A percentile compares a stretch with the other conserved stretches of the same genome.
Conservation (phyloP, 2,329 filamentous ascomycete species). For the Microsporum audouinii region DNA sequence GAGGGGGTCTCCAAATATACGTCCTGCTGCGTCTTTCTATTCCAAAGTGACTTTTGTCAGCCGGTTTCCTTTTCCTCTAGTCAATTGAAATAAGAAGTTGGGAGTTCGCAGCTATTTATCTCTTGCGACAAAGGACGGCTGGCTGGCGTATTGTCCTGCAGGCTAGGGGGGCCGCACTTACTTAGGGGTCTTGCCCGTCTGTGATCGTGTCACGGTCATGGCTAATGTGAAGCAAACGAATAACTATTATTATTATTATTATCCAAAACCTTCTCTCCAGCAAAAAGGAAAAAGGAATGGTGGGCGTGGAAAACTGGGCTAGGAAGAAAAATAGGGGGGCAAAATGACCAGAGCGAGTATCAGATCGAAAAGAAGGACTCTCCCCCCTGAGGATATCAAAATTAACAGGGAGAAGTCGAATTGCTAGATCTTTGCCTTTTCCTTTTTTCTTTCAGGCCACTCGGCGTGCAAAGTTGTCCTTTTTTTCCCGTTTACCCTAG, state of each 20-base stretch:
- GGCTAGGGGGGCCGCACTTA: conserved; percentile 24
- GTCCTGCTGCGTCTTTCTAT: conserved; percentile 41
- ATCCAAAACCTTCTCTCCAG: background rate
- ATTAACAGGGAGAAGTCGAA: background rate
- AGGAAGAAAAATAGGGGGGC: background rate
- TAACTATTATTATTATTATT: background rate
- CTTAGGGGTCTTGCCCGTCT: conserved; percentile 42
- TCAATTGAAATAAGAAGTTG: background rate
- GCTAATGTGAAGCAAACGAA: background rate
- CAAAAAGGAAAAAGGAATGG: background rate
- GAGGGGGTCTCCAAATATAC: conserved; percentile 44
- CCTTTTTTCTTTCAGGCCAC: background rate
- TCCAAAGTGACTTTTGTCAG: background rate
- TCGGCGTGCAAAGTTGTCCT: background rate
- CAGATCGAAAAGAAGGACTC: background rate
- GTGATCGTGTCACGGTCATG: conserved; percentile 41
- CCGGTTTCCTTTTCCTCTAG: background rate
- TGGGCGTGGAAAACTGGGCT: background rate
- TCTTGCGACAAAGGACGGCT: background rate
- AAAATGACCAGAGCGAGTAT: background rate
- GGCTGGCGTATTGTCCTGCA: background rate
- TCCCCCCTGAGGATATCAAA: background rate
- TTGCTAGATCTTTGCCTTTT: background rate
- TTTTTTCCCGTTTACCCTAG: background rate
- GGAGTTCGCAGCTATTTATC: background rate